Conservation (phyloP, 2,329 filamentous ascomycete genomes). For the Fusarium udum region DNA sequence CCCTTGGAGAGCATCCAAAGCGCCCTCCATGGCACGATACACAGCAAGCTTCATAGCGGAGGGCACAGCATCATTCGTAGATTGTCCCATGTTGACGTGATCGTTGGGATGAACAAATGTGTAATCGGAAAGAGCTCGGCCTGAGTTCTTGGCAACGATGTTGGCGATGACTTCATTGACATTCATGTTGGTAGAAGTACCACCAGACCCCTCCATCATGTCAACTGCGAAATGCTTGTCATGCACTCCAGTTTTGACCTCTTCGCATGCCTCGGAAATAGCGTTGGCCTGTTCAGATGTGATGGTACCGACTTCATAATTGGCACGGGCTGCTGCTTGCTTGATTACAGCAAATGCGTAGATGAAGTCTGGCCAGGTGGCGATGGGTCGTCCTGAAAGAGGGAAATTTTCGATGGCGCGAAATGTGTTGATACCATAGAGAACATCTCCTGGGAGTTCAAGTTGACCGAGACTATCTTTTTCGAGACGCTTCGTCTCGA, state of each 20-base stretch:
- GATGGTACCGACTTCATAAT: not conserved
- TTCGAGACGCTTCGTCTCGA: not conserved
- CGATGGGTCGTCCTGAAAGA: not conserved
- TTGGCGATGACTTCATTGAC: conserved; percentile 14
- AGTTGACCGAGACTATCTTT: conserved; percentile 4
- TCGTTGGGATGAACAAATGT: conserved; percentile 4
- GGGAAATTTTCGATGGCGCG: conserved; percentile 8
- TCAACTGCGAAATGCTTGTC: conserved; percentile 1
- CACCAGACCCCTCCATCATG: conserved; percentile 8
- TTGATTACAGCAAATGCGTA: not conserved
- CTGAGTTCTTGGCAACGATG: not conserved
- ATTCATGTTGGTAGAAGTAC: conserved; percentile 8
- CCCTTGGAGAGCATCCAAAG: not conserved
- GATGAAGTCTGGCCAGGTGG: not conserved
- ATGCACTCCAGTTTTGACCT: not conserved
- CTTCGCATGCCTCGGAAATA: not conserved
- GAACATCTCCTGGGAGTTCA: not conserved
- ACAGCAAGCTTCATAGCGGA: conserved; percentile 8
- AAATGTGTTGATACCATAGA: conserved; percentile 5
- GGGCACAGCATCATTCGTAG: not conserved
- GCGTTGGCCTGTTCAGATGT: not conserved
- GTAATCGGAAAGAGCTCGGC: not conserved
- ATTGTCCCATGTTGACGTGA: conserved; percentile 7
- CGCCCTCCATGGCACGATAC: not conserved
- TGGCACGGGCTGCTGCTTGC: conserved; percentile 4